Base-by-base conservation (phyloP, 345 rosid genomes). In the Jatropha curcas region DNA sequence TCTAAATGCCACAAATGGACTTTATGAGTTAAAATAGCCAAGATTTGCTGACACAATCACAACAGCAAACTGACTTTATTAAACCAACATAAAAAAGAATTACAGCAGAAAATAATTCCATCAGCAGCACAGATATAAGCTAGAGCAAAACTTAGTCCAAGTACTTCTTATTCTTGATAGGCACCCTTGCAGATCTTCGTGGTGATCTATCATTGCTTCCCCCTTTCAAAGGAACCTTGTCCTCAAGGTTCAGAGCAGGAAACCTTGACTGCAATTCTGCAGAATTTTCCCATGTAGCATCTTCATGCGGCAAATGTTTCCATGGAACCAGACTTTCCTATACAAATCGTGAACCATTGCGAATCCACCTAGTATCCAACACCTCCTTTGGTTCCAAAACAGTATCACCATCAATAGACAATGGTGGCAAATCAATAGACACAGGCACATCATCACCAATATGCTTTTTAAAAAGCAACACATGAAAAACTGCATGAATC, bases 201-300 rank as follows among this genome's bases (percentile, higher is more conserved):
- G n/a, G 0, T 13, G 22, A n/a, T n/a, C n/a, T 51, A 51, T 51
- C 56, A 51, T 19, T 52, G 17, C 57, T 3, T 16, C 6, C 57
- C 57, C 25, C 25, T 17, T 52, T n/a, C 25, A 24, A 19, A 52
- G 24, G 6, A 52, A 52, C 57, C 57, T 52, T 52, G 57, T 52
- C 57, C 57, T 52, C 57, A 52, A 52, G 57, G 57, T 52, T 52
- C 22, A 52, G n/a, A n/a, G n/a, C n/a, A n/a, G n/a, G 25, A 52
- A 52, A 52, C 8, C 57, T 17, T 0, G 13, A 11, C 1, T 2
- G 5, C 4, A 52, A 24, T 22, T 19, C 24, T 1, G 2, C 27
- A 3, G 57, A 19, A 52, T 52, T 52, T 24, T 52, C 27, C 24
- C 57, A 52, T 0, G 57, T 52, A 3, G 57, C 57, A 52, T 52